Conservation (phyloP, 495 filamentous ascomycete genomes). For the Penicillium turbatum region DNA sequence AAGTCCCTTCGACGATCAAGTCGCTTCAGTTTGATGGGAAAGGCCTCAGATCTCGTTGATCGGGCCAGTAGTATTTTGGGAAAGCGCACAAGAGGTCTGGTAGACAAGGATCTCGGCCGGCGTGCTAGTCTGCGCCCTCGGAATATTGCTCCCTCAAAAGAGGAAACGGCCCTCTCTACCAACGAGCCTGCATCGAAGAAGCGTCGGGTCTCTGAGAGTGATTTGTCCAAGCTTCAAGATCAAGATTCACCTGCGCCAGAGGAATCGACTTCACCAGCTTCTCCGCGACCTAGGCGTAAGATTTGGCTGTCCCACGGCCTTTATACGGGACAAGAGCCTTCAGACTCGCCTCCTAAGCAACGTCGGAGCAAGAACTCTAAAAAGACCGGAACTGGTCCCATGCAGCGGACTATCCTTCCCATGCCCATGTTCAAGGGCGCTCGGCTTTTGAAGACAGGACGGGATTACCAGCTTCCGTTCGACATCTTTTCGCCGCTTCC, state of each 20-base stretch:
- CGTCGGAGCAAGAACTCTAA: conserved; percentile 51
- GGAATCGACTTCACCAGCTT: conserved; percentile 30
- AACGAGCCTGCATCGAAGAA: conserved; percentile 43
- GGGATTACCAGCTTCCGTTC: conserved; percentile 85
- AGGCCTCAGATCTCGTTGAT: conserved; percentile 41
- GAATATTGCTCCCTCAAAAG: conserved; percentile 28
- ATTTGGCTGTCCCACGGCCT: conserved; percentile 76
- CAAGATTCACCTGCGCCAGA: conserved; percentile 32
- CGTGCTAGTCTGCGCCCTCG: conserved; percentile 41
- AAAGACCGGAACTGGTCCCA: conserved; percentile 39
- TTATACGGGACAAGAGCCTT: conserved; percentile 80
- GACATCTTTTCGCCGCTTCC: conserved; percentile 84
- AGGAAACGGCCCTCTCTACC: conserved; percentile 15
- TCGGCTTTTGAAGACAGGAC: conserved; percentile 55
- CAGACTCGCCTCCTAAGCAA: conserved; percentile 60
- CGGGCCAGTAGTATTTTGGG: conserved; percentile 48
- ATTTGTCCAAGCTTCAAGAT: conserved; percentile 41
- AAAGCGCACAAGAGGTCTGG: conserved; percentile 48
- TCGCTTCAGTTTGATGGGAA: conserved; percentile 41
- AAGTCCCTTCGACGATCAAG: conserved; percentile 33
- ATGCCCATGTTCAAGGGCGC: conserved; percentile 64
- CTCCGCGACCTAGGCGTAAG: conserved; percentile 50
- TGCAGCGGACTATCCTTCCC: conserved; percentile 50
- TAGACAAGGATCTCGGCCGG: conserved; percentile 41
- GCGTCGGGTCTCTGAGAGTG: conserved; percentile 47